phyloP scores from a whole-genome alignment of 2,329 filamentous ascomycete species.

The Arachnomyces sp. region DNA sequence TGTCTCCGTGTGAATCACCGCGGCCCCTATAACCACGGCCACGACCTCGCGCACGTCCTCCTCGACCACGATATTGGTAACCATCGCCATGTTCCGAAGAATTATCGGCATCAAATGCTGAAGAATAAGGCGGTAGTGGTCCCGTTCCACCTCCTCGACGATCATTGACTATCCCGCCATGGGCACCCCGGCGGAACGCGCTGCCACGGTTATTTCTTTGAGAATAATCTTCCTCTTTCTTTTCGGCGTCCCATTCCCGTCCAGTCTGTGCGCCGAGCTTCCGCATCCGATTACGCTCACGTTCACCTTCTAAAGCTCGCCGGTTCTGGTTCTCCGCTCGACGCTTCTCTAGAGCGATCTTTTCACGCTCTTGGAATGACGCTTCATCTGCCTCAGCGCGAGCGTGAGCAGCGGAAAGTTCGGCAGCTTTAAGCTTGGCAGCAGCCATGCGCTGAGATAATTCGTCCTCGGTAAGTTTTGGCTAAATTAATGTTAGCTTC shows the following conservation, averaged over 20 bases:
- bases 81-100: slow-evolving; percentile 3
- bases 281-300: slow-evolving; percentile 52
- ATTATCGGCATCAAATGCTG: too few species aligned
- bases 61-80: slow-evolving; percentile 11
- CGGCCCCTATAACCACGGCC: slow-evolving; percentile 21
- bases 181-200: slow-evolving; percentile 43
- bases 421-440: slow-evolving; percentile 55
- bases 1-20: slow-evolving; percentile 19
- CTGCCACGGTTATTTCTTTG: slow-evolving; percentile 30
- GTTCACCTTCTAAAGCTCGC: slow-evolving; percentile 55
- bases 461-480: slow-evolving; percentile 59
- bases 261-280: slow-evolving; percentile 53
- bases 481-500: slow-evolving; percentile 32
- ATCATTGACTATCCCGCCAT: slow-evolving; percentile 43
- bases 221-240: slow-evolving; percentile 48
- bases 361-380: slow-evolving; percentile 57
- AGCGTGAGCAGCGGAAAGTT: slow-evolving; percentile 53
- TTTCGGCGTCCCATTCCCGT: slow-evolving; percentile 57
- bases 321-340: slow-evolving; percentile 45
- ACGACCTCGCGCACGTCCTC: slow-evolving; percentile 25
- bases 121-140: slow-evolving; percentile 4
- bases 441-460: slow-evolving; percentile 53
- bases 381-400: slow-evolving; percentile 62
- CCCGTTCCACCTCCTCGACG: slow-evolving; percentile 17
- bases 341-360: slow-evolving; percentile 48